Evolutionary conservation across 1,284 basidiomycete species (phyloP).

Genomic region (Melanopsichium pennsylvanicum): DNA sequence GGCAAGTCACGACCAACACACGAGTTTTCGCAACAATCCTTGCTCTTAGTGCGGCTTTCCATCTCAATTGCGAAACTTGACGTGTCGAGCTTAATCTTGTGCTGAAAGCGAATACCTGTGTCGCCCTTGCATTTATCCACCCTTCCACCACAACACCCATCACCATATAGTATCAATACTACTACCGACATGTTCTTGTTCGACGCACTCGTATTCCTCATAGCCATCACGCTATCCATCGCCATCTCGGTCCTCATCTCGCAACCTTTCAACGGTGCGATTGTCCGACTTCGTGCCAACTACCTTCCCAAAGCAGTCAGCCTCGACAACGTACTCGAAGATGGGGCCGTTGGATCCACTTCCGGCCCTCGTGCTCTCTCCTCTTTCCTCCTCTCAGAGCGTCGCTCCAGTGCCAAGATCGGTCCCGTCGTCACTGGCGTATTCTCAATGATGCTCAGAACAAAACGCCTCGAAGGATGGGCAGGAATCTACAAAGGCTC

Average conservation of each 20-base stretch:
- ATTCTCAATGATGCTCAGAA: constrained; percentile 55
- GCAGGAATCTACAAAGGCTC: constrained; percentile 59
- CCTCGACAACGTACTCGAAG: constrained; percentile 62
- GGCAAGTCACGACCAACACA: too few species aligned
- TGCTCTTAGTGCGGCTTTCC: too few species aligned
- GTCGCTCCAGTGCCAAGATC: constrained; percentile 55
- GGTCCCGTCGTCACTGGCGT: constrained; percentile 62
- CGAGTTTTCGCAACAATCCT: too few species aligned
- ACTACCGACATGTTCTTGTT: constrained; percentile 27
- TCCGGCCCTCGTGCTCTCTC: constrained; percentile 38
- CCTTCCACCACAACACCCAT: too few species aligned
- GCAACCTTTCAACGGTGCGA: constrained; percentile 59
- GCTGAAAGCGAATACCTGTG: too few species aligned
- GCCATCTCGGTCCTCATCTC: constrained; percentile 52
- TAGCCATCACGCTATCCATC: constrained; percentile 51
- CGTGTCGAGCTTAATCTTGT: too few species aligned
- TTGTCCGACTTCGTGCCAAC: constrained; percentile 62
- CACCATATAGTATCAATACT: too few species aligned
- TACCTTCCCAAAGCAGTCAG: constrained; percentile 63
- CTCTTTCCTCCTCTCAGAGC: constrained; percentile 48
- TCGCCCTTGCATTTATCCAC: too few species aligned
- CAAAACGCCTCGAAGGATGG: constrained; percentile 61
- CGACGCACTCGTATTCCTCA: constrained; percentile 37
- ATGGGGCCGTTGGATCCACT: constrained; percentile 39
- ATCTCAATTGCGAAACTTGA: too few species aligned